phyloP scores from a whole-genome alignment of 306 rosid genomes.

The Sechiopsis laciniata region DNA sequence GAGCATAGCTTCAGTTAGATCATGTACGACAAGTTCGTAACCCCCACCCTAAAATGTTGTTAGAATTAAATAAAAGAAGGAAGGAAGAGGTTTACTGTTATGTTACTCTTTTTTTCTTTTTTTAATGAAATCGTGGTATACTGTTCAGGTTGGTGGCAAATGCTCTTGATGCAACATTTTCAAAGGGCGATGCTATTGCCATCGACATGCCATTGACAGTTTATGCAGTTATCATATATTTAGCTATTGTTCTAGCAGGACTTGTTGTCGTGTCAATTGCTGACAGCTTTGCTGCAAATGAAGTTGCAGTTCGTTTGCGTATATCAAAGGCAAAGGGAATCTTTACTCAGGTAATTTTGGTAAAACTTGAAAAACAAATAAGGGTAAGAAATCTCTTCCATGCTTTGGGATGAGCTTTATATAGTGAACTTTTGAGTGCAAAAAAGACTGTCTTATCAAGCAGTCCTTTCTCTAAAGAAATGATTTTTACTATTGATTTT shows the following conservation, averaged over 20 bases:
- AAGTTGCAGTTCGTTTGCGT: constrained; percentile 69
- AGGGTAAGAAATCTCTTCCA: neutral
- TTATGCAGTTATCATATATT: constrained; percentile 63
- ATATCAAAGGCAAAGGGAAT: constrained; percentile 71
- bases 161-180: constrained; percentile 54
- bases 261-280: constrained; percentile 83
- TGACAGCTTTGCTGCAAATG: constrained; percentile 76
- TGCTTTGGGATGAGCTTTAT: neutral
- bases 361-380: neutral
- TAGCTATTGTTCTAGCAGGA: constrained; percentile 73
- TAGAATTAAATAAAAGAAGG: too few species aligned
- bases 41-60: too few species aligned
- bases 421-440: neutral
- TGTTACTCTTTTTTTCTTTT: neutral
- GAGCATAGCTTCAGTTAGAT: too few species aligned
- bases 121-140: neutral
- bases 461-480: neutral
- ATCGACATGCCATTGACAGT: constrained; percentile 90
- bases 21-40: too few species aligned
- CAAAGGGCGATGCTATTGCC: constrained; percentile 84
- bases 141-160: constrained; percentile 70
- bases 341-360: constrained; percentile 63
- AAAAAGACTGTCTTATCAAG: neutral
- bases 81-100: neutral
- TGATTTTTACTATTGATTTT: neutral